Evolutionary conservation across 1,284 basidiomycete genomes (phyloP), one percentile per base, ranked within the genome.

Genomic region (Anthracocystis setariae): DNA sequence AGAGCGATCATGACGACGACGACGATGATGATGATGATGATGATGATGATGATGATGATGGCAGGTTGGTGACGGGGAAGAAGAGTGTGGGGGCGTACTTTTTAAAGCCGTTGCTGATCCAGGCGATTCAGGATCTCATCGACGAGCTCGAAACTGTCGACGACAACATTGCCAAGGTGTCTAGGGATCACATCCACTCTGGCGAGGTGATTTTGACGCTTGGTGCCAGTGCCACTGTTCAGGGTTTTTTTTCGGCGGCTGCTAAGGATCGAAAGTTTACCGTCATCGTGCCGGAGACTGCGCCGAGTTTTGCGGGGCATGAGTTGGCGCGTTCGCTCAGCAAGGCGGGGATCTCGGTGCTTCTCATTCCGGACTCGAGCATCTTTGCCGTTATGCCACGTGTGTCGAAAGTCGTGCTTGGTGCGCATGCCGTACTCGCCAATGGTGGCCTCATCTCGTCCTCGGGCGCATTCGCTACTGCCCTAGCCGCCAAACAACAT

Each of bases 131-230:
- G 45, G 84, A 98, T 81, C 91, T 98, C 15, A 87, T 97, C 46
- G 93, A 96, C 76, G 96, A 98, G 83, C 86, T 98, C 46, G 95
- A 97, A 83, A 94, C 92, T 3, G 94, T 95, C 1, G 93, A 96
- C 79, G 92, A 95, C 73, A 94, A 91, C 80, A 90, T 98, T 12
- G 92, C 93, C 4, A 95, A 93, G 84, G 93, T 92, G 66, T 93
- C 94, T 1, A 91, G 89, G 82, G 94, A 97, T 83, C 95, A 98
- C 83, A 92, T 98, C 66, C 94, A 98, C 84, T 93, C 93, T 10
- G 93, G 96, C 73, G 95, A 98, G 83, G 94, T 97, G 74, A 94
- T 98, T 72, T 85, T 98, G 67, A 98, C 95, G 0, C 88, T 98
- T 39, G 94, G 94, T n/a, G 89, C 92, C 84, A 72, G 64, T 4